Percentiles rank a stretch among this genome's conserved stretches.
phyloP scores from a whole-genome alignment of 1,139 yeast species.

The Sugiyamaella novakii region DNA sequence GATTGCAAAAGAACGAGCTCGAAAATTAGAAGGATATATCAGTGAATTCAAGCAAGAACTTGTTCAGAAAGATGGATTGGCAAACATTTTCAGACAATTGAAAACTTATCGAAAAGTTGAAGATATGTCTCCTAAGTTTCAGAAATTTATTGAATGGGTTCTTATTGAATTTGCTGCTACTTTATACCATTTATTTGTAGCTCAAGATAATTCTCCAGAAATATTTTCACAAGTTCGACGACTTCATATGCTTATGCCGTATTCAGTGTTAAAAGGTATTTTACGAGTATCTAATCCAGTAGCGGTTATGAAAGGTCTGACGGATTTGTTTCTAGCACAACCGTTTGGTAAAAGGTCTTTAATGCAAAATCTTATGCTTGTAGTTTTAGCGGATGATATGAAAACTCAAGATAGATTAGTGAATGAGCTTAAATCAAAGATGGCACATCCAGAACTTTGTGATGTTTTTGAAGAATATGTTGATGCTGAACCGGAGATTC shows the following conservation, averaged over 20 bases:
- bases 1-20: slow-evolving; percentile 56
- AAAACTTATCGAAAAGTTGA: slow-evolving; percentile 55
- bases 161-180: slow-evolving; percentile 83
- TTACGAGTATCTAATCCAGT: slow-evolving; percentile 83
- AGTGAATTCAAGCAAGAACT: slow-evolving; percentile 56
- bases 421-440: slow-evolving; percentile 48
- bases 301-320: slow-evolving; percentile 70
- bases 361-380: slow-evolving; percentile 69
- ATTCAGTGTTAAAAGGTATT: slow-evolving; percentile 70
- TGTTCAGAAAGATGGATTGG: slow-evolving; percentile 54
- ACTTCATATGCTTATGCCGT: slow-evolving; percentile 76
- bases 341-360: slow-evolving; percentile 72
- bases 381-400: slow-evolving; percentile 77
- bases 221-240: slow-evolving; percentile 66
- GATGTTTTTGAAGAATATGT: slow-evolving; percentile 38
- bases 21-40: slow-evolving; percentile 53
- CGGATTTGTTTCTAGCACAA: slow-evolving; percentile 78
- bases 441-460: slow-evolving; percentile 39
- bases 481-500: slow-evolving; percentile 24
- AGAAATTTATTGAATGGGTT: slow-evolving; percentile 76
- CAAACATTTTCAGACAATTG: slow-evolving; percentile 62
- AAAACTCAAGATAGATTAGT: slow-evolving; percentile 63
- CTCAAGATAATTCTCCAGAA: slow-evolving; percentile 78
- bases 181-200: slow-evolving; percentile 73
- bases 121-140: slow-evolving; percentile 67